Conservation (phyloP, 768 basidiomycete genomes). For the Serendipita indica region DNA sequence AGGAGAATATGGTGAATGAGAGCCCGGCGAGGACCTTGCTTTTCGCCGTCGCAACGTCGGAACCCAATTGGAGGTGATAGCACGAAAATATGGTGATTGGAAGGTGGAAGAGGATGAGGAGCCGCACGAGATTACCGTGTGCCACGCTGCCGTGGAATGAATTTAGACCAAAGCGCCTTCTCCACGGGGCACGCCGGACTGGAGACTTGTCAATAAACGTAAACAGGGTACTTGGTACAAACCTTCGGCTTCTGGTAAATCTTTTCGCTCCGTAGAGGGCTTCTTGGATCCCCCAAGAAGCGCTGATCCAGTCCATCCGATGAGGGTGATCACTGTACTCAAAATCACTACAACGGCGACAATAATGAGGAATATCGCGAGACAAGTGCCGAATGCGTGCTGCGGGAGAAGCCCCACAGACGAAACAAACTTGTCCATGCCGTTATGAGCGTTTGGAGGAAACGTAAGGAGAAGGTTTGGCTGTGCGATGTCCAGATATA, state of each 20-base stretch:
- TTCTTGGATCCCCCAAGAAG: conserved; percentile 20
- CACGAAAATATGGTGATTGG: conserved; percentile 85
- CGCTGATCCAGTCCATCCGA: conserved; percentile 41
- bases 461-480: conserved; percentile 65
- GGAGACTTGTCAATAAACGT: conserved; percentile 16
- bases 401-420: conserved; percentile 67
- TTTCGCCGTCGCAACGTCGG: conserved; percentile 18
- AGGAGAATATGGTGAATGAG: conserved; percentile 64
- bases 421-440: conserved; percentile 73
- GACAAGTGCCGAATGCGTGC: conserved; percentile 69
- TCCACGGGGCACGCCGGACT: conserved; percentile 10
- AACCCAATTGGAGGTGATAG: conserved; percentile 46
- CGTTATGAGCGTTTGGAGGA: conserved; percentile 40
- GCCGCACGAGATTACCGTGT: conserved; percentile 81
- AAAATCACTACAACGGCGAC: conserved; percentile 54
- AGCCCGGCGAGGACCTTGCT: conserved; percentile 60
- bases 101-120: conserved; percentile 85
- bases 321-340: conserved; percentile 54
- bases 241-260: conserved; percentile 16
- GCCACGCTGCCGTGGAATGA: conserved; percentile 71
- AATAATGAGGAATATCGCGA: conserved; percentile 71
- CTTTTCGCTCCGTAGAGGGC: conserved; percentile 24
- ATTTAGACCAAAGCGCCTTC: conserved; percentile 34
- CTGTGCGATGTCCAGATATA: conserved; percentile 55
- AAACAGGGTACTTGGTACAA: conserved; percentile 28